phyloP scores from a whole-genome alignment of 1,139 yeast species.

The Sporopachydermia cereana region DNA sequence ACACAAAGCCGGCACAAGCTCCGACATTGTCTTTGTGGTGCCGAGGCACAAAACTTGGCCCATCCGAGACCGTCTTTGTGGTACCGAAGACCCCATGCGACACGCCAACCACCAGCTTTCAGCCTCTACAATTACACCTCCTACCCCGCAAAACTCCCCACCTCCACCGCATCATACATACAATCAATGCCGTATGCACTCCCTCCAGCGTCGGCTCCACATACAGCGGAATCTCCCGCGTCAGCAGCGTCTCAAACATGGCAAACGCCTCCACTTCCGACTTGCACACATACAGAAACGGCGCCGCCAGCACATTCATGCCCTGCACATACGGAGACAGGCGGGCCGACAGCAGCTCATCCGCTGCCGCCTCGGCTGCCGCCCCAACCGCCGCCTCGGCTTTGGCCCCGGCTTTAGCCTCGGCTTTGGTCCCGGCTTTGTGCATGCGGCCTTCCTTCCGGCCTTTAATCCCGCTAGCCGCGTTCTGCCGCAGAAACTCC shows the following conservation, averaged over 20 bases:
- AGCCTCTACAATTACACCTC: too few species aligned
- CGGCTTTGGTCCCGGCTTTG: too few species aligned
- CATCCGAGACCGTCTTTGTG: too few species aligned
- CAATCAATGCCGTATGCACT: constrained; percentile 60
- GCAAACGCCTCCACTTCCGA: constrained; percentile 85
- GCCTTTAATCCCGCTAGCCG: not conserved
- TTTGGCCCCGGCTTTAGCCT: too few species aligned
- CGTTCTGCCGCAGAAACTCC: not conserved
- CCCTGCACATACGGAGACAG: constrained; percentile 71
- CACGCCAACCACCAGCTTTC: too few species aligned
- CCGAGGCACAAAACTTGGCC: too few species aligned
- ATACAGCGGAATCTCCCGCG: constrained; percentile 62
- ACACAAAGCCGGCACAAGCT: too few species aligned
- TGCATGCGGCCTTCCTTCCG: constrained; percentile 6
- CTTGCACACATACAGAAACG: constrained; percentile 63
- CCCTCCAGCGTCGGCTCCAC: constrained; percentile 71
- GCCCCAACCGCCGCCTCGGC: too few species aligned
- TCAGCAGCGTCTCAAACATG: constrained; percentile 46
- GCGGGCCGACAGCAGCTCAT: constrained; percentile 8
- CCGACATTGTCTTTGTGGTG: too few species aligned
- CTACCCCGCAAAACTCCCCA: too few species aligned
- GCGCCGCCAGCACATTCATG: constrained; percentile 80
- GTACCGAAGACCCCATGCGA: too few species aligned
- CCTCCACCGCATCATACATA: constrained; percentile 13
- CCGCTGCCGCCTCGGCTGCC: constrained; percentile 6